Conservation (phyloP, 1,139 yeast genomes). For the Saccharomyces pastorianus region DNA sequence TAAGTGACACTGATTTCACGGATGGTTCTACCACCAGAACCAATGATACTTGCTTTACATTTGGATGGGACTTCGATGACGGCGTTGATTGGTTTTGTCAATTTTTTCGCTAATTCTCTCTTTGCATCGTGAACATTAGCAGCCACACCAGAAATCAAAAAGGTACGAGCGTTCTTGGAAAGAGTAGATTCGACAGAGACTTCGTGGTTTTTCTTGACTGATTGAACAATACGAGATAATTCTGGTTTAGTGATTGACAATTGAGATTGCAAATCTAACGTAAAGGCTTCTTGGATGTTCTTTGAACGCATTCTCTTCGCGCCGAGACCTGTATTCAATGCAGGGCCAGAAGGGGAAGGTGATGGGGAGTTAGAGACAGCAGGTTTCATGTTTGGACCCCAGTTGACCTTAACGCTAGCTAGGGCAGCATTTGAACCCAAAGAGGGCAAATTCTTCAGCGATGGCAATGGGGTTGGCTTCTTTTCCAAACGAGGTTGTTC, state of each 20-base stretch:
- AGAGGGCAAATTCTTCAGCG: slow-evolving; percentile 62
- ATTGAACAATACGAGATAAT: slow-evolving; percentile 53
- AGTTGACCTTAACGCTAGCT: slow-evolving; percentile 32
- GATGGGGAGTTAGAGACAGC: slow-evolving; percentile 31
- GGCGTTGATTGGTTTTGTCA: slow-evolving; percentile 65
- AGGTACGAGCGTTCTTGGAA: slow-evolving; percentile 71
- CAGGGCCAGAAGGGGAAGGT: slow-evolving; percentile 24
- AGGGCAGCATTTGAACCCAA: slow-evolving; percentile 47
- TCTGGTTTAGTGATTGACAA: slow-evolving; percentile 56
- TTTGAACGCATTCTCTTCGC: slow-evolving; percentile 35
- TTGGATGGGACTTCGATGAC: slow-evolving; percentile 66
- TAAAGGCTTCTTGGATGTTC: slow-evolving; percentile 65
- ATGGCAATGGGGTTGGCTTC: slow-evolving; percentile 32
- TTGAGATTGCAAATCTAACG: slow-evolving; percentile 61
- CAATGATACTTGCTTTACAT: slow-evolving; percentile 76
- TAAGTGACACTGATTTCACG: slow-evolving; percentile 69
- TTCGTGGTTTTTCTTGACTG: slow-evolving; percentile 51
- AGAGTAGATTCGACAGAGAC: slow-evolving; percentile 81
- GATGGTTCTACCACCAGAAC: slow-evolving; percentile 78
- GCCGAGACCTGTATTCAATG: slow-evolving; percentile 15
- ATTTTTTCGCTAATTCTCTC: slow-evolving; percentile 64
- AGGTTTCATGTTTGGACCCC: slow-evolving; percentile 42
- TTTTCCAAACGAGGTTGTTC: slow-evolving; percentile 10
- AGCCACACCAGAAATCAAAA: slow-evolving; percentile 72
- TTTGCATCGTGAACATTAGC: slow-evolving; percentile 64